A percentile compares a stretch with the other conserved stretches of the same genome.
phyloP scores from a whole-genome alignment of 75 land plant genomes.

The Sequoiadendron giganteum region DNA sequence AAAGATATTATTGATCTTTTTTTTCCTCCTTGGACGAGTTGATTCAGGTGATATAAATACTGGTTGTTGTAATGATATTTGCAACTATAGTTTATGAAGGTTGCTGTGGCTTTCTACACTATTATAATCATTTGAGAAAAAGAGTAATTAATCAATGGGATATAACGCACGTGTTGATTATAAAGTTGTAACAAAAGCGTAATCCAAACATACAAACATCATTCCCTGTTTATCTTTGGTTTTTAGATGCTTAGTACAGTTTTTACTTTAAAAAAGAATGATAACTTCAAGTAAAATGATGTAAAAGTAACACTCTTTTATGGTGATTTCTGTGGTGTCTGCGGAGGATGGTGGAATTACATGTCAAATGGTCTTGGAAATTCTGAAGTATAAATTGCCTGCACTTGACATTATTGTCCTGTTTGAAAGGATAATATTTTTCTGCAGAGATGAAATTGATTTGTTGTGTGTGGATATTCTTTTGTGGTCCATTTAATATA shows the following conservation, averaged over 20 bases:
- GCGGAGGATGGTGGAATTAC: neutral
- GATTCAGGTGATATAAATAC: neutral
- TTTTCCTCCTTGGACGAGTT: neutral
- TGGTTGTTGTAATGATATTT: neutral
- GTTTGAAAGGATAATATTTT: constrained; percentile 2
- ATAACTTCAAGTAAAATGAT: neutral
- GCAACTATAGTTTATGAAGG: neutral
- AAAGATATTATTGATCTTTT: too few relatives aligned
- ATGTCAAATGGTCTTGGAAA: neutral
- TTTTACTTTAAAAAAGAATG: neutral
- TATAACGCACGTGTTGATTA: neutral
- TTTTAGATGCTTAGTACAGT: neutral
- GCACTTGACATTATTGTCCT: neutral
- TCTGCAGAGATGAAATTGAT: neutral
- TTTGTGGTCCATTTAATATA: neutral
- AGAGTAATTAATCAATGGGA: neutral
- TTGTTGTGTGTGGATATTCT: constrained; percentile 6
- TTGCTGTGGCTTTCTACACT: neutral
- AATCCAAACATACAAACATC: neutral
- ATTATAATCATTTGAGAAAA: neutral
- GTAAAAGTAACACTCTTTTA: neutral
- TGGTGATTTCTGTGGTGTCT: neutral
- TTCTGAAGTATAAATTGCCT: neutral
- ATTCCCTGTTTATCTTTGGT: neutral
- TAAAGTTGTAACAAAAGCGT: neutral